Conservation (phyloP, 192 early-diverging fungal genomes). For the Coemansia sp. region DNA sequence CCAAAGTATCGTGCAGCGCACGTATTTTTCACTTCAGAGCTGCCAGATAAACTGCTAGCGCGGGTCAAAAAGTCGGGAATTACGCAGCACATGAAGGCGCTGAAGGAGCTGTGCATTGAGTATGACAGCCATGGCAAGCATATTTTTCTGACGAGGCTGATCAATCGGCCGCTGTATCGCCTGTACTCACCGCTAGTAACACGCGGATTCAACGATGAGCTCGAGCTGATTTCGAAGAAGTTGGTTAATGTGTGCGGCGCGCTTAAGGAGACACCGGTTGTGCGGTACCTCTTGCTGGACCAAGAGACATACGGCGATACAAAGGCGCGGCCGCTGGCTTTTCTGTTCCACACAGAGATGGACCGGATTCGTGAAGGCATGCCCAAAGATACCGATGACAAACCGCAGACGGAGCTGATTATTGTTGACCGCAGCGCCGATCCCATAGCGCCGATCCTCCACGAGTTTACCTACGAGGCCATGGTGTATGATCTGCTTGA, state of each 20-base stretch:
- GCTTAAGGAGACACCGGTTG: conserved; percentile 87
- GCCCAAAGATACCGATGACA: conserved; percentile 55
- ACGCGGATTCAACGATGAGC: conserved; percentile 43
- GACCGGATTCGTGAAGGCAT: conserved; percentile 74
- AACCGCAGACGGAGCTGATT: conserved; percentile 74
- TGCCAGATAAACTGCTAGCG: conserved; percentile 42
- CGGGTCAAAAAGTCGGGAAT: conserved; percentile 37
- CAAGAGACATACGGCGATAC: conserved; percentile 62
- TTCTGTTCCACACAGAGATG: conserved; percentile 78
- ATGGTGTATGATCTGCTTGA: conserved; percentile 92
- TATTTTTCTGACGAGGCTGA: conserved; percentile 47
- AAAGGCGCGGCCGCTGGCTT: conserved; percentile 75
- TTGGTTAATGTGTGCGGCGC: conserved; percentile 84
- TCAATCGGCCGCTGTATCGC: conserved; percentile 50
- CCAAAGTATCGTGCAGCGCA: conserved; percentile 48
- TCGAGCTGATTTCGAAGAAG: conserved; percentile 60
- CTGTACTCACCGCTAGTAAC: conserved; percentile 54
- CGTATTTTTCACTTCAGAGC: conserved; percentile 55
- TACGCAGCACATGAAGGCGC: conserved; percentile 41
- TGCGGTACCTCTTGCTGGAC: conserved; percentile 86
- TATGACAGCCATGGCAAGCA: conserved; percentile 41
- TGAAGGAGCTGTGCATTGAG: conserved; percentile 57
- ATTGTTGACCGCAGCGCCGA: conserved; percentile 92
- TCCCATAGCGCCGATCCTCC: conserved; percentile 83
- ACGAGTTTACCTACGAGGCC: conserved; percentile 99